These are phyloP conservation scores for Pichia cabralensis DNA, from an alignment of 805 yeast genomes.

Conservation along the genomic window DNA sequence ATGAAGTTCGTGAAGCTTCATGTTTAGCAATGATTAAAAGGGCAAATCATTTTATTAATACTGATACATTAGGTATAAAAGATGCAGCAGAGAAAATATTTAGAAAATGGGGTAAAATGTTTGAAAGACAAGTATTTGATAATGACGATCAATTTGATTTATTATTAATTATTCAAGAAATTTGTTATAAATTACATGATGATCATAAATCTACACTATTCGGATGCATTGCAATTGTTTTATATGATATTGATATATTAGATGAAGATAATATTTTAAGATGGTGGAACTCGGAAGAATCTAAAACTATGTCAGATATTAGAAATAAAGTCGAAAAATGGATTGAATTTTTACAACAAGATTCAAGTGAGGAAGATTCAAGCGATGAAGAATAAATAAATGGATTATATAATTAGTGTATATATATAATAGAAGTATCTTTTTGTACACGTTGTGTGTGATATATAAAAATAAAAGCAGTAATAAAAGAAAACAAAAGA, in stretches of 20 bases:
- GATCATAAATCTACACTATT: slow-evolving; percentile 40
- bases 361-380: slow-evolving; percentile 12
- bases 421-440: background rate
- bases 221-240: slow-evolving; percentile 41
- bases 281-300: slow-evolving; percentile 68
- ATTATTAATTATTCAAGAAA: slow-evolving; percentile 38
- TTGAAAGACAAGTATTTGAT: slow-evolving; percentile 78
- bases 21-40: slow-evolving; percentile 59
- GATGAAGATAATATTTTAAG: slow-evolving; percentile 69
- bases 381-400: slow-evolving; percentile 9
- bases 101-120: slow-evolving; percentile 71
- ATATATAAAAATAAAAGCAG: background rate
- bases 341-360: slow-evolving; percentile 80
- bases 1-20: slow-evolving; percentile 82
- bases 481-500: background rate
- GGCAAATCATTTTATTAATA: slow-evolving; percentile 62
- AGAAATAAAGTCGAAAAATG: slow-evolving; percentile 57
- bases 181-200: slow-evolving; percentile 34
- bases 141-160: slow-evolving; percentile 70
- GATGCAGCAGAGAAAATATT: slow-evolving; percentile 72
- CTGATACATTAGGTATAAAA: slow-evolving; percentile 67
- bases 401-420: no score
- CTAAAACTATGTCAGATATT: slow-evolving; percentile 32
- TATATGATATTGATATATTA: slow-evolving; percentile 75
- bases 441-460: background rate